These are phyloP conservation scores for Haematococcus sp. DNA, from an alignment of 139 green algal species.

Conservation along the genomic window DNA sequence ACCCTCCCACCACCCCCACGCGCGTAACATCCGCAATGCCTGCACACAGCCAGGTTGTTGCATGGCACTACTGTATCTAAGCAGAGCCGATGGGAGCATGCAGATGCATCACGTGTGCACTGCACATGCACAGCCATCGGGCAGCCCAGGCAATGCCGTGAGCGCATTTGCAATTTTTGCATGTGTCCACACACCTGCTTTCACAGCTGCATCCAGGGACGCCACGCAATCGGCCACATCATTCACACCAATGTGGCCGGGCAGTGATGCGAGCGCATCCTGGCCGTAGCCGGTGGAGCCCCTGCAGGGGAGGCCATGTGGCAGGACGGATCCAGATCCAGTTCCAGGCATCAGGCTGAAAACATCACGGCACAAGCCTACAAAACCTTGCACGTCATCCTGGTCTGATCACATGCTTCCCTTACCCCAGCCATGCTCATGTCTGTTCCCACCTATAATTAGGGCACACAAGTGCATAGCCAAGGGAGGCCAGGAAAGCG, in stretches of 20 bases:
- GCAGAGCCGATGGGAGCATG: not conserved
- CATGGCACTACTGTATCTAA: too few species aligned
- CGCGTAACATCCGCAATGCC: slow-evolving; percentile 52
- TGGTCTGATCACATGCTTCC: too few species aligned
- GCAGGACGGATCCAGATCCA: not conserved
- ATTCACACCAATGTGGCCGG: slow-evolving; percentile 63
- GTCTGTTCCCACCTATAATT: slow-evolving; percentile 61
- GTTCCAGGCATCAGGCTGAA: not conserved
- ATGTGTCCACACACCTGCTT: slow-evolving; percentile 33
- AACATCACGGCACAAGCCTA: too few species aligned
- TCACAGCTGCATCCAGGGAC: slow-evolving; percentile 57
- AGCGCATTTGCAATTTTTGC: not conserved
- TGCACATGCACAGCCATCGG: not conserved
- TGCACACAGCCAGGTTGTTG: slow-evolving; percentile 20
- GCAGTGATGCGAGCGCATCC: slow-evolving; percentile 73
- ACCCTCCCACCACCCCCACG: slow-evolving; percentile 80
- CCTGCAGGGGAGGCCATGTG: too few species aligned
- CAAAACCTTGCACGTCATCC: too few species aligned
- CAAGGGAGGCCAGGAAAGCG: slow-evolving; percentile 63
- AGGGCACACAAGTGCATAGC: slow-evolving; percentile 68
- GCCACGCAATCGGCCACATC: slow-evolving; percentile 90
- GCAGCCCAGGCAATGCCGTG: not conserved
- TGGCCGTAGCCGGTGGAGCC: slow-evolving; percentile 80
- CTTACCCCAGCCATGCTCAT: too few species aligned
- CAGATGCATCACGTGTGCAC: not conserved